Base-by-base conservation (phyloP, 2,329 filamentous ascomycete species). In the Ustulina deusta region DNA sequence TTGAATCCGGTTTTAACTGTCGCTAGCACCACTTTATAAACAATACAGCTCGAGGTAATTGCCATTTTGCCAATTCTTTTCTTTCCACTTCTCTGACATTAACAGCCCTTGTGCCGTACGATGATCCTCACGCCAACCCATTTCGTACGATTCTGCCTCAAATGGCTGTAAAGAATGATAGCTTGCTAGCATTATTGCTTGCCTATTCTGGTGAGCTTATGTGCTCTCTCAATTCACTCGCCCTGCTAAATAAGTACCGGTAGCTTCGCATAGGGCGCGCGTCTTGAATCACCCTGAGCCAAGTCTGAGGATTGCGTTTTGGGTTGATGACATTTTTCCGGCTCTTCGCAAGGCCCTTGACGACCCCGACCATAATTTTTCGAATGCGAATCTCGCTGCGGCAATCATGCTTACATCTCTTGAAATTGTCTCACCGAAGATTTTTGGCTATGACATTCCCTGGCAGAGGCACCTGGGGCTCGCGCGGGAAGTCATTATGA, bases 331-430 rank as follows among this genome's bases (percentile, higher is more conserved):
- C 72, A 91, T 93, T n/a, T 91, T 92, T 69, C 91, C 91, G 0
- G 87, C 89, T 17, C 84, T 97, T 22, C 87, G 92, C 32, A 80
- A 87, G 68, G 89, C 91, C 1, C 83, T 96, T 25, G 84, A 86
- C 66, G 85, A 89, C 61, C 84, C 86, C 0, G 83, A 84, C 44
- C 84, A 87, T 69, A 87, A 88, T 46, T 89, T 93, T 11, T 90
- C 91, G 0, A 90, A 93, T 72, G 87, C 88, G 17, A 92, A 91
- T 62, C 83, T 97, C 2, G 92, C 93, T 0, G 93, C 92, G 0
- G 91, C 93, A 7, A 94, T 97, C 69, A 94, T 96, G 91, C 86
- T 97, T 52, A 88, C 92, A 0, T 94, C 92, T 1, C 83, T 96
- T 22, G 92, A 96, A 75, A 95, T 96, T 64, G 90, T 96, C 57